A percentile compares a stretch with the other conserved stretches of the same genome.
These are phyloP conservation scores for Pseudocercospora crystallina DNA, from an alignment of 2,329 filamentous ascomycete genomes.

Conservation along the genomic window DNA sequence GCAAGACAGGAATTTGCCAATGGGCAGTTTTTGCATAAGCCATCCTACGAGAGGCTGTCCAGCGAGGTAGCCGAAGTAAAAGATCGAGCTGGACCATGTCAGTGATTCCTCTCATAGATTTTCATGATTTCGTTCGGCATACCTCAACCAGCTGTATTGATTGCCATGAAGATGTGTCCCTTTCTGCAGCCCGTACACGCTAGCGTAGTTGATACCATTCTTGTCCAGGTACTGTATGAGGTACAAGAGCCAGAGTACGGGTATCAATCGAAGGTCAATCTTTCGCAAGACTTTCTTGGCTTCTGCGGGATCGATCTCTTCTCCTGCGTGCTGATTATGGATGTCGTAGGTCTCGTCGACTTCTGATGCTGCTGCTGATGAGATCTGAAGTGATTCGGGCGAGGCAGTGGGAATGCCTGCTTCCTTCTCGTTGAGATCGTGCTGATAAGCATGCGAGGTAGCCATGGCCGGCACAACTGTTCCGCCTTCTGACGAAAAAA, in stretches of 20 bases:
- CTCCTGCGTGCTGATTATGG: slow-evolving; percentile 28
- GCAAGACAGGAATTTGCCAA: slow-evolving; percentile 46
- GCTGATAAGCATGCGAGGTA: not conserved
- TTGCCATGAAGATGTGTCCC: slow-evolving; percentile 50
- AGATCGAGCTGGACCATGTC: slow-evolving; percentile 34
- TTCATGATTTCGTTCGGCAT: not conserved
- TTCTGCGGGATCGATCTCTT: slow-evolving; percentile 24
- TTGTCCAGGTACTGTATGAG: slow-evolving; percentile 45
- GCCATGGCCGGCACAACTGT: not conserved
- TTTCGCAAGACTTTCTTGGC: slow-evolving; percentile 36
- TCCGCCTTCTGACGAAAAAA: not conserved
- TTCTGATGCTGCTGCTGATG: slow-evolving; percentile 21
- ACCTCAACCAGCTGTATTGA: slow-evolving; percentile 53
- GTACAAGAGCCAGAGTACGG: slow-evolving; percentile 37
- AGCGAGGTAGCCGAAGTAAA: slow-evolving; percentile 52
- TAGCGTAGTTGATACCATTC: slow-evolving; percentile 45
- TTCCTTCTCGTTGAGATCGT: not conserved
- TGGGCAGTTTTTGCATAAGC: slow-evolving; percentile 47
- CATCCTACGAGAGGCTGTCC: slow-evolving; percentile 48
- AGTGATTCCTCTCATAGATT: not conserved
- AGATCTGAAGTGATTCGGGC: slow-evolving; percentile 16
- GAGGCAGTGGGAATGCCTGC: not conserved
- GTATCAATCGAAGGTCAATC: slow-evolving; percentile 38
- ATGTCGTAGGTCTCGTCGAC: slow-evolving; percentile 32
- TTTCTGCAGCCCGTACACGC: slow-evolving; percentile 49